Evolutionary conservation across 2,329 filamentous ascomycete genomes (phyloP).

Genomic region (Aspergillus arachidicola): DNA sequence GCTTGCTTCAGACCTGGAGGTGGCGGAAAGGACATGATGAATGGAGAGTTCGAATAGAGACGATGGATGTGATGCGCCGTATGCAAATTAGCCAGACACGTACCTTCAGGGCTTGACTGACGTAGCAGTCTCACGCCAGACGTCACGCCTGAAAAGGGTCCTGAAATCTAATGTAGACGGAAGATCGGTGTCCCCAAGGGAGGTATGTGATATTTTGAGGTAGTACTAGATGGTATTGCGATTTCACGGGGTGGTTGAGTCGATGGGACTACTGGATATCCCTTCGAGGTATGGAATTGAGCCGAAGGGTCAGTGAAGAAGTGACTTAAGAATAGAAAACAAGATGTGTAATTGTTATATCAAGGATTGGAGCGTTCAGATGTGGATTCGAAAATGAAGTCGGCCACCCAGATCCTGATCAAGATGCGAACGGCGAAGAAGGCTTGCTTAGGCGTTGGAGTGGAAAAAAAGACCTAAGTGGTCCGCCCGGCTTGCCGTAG

Average conservation of each 20-base stretch:
- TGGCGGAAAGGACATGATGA: conserved; percentile 80
- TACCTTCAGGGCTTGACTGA: conserved; percentile 46
- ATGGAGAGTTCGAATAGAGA: conserved; percentile 43
- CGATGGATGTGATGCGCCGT: conserved; percentile 33
- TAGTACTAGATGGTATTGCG: neutral
- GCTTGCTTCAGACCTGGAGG: conserved; percentile 70
- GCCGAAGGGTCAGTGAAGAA: neutral
- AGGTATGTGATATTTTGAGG: neutral
- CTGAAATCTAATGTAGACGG: conserved; percentile 11
- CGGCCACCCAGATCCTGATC: neutral
- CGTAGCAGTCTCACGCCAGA: conserved; percentile 38
- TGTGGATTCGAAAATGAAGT: neutral
- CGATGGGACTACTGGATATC: neutral
- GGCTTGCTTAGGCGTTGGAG: neutral
- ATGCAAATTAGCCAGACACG: conserved; percentile 39
- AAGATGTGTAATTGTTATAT: neutral
- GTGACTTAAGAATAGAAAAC: neutral
- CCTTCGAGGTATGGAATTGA: neutral
- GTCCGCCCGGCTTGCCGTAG: conserved; percentile 10
- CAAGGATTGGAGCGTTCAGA: neutral
- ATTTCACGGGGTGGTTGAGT: neutral
- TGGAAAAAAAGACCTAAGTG: conserved; percentile 13
- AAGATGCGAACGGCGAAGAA: neutral
- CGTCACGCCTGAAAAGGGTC: conserved; percentile 35
- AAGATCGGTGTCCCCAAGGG: neutral